Percentiles rank a stretch among this genome's conserved stretches.
Evolutionary conservation across 176 grass and related monocot species (phyloP).

Genomic region (Bolboschoenus planiculmis): DNA sequence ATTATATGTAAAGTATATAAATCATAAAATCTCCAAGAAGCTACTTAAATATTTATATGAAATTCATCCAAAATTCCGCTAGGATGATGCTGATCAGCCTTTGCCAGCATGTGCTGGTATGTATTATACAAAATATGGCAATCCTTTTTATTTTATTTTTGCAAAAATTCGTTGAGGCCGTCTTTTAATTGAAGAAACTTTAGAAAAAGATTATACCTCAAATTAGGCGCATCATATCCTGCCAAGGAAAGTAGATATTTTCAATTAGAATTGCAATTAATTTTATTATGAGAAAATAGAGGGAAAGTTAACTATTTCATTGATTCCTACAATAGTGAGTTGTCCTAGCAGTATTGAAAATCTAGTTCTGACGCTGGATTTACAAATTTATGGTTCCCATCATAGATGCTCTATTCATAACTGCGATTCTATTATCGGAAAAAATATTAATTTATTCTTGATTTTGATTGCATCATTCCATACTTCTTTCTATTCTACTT

Average conservation of each 20-base stretch:
- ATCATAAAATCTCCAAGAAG: background rate
- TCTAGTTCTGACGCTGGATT: background rate
- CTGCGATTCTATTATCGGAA: too few species aligned
- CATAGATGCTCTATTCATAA: background rate
- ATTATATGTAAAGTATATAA: background rate
- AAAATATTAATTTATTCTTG: too few species aligned
- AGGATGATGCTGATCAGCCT: background rate
- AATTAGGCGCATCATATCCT: constrained; percentile 32
- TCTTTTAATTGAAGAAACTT: background rate
- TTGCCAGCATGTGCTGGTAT: background rate
- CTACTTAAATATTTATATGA: background rate
- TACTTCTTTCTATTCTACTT: background rate
- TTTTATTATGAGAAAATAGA: background rate
- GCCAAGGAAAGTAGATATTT: background rate
- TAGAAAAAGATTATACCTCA: constrained; percentile 13
- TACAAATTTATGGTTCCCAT: background rate
- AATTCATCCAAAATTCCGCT: background rate
- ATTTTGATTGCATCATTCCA: too few species aligned
- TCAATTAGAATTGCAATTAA: background rate
- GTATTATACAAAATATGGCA: background rate
- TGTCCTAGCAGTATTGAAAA: background rate
- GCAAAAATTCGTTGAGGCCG: background rate
- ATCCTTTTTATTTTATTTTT: background rate
- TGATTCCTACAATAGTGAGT: background rate
- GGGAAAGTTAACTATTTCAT: background rate